Percentiles rank a stretch among this genome's conserved stretches.
Conservation (phyloP, 371 early-diverging fungal genomes). For the Mucor indicus region DNA sequence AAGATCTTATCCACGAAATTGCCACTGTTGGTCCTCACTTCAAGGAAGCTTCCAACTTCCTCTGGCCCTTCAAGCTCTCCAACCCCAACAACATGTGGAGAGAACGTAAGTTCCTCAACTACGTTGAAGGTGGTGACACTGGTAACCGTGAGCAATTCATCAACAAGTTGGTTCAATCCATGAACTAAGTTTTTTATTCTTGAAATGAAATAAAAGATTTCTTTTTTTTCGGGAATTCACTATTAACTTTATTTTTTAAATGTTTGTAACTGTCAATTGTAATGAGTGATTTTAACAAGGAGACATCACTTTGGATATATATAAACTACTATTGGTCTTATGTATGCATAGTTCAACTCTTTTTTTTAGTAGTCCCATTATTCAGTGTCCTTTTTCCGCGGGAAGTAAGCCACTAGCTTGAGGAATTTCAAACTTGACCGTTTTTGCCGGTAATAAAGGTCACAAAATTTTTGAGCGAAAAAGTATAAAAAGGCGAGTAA, state of each 20-base stretch:
- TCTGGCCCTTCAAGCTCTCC: conserved; percentile 99
- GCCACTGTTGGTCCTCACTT: conserved; percentile 96
- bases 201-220: no score
- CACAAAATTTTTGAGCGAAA: conserved; percentile 4
- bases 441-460: neutral
- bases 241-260: no score
- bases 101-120: conserved; percentile 95
- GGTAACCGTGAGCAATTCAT: conserved; percentile 98
- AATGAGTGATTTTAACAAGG: no score
- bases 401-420: no score
- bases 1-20: conserved; percentile 99
- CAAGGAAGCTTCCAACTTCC: conserved; percentile 92
- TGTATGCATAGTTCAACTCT: no score
- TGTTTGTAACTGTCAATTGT: no score
- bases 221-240: neutral
- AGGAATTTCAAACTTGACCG: neutral
- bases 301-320: no score
- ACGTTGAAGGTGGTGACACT: conserved; percentile 97
- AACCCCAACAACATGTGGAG: conserved; percentile 98
- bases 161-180: conserved; percentile 95
- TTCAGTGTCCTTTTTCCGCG: no score
- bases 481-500: conserved; percentile 23
- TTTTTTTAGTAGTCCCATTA: no score
- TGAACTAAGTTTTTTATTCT: conserved; percentile 77
- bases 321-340: no score